Percentiles rank a stretch among this genome's conserved stretches.
These are phyloP conservation scores for Plasmodium ovale DNA, from an alignment of 169 alveolate species.

Conservation along the genomic window DNA sequence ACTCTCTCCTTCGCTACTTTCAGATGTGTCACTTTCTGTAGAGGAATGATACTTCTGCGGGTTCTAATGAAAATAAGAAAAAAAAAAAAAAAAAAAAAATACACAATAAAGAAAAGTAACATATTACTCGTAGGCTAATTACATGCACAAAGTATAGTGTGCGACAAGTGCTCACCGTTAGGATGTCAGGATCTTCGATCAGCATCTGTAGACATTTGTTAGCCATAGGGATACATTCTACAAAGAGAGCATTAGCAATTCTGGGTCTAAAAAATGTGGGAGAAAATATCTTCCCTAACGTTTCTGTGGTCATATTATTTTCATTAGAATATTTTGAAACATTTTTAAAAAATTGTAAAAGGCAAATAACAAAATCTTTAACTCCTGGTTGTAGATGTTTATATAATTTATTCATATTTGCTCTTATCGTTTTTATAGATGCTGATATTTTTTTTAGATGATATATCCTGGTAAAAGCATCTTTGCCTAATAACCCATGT, in stretches of 20 bases:
- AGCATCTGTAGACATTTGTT: slow-evolving; percentile 54
- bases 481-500: slow-evolving; percentile 81
- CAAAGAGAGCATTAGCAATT: slow-evolving; percentile 31
- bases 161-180: slow-evolving; percentile 15
- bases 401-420: slow-evolving; percentile 35
- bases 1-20: neutral
- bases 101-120: neutral
- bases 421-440: slow-evolving; percentile 41
- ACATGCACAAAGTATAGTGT: neutral
- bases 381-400: slow-evolving; percentile 40
- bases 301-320: slow-evolving; percentile 56
- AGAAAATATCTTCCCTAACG: slow-evolving; percentile 43
- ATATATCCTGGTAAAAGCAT: slow-evolving; percentile 45
- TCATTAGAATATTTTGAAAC: slow-evolving; percentile 54
- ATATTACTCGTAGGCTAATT: neutral
- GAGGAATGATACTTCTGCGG: slow-evolving; percentile 29
- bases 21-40: too few relatives aligned
- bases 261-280: slow-evolving; percentile 47
- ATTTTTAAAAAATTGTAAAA: slow-evolving; percentile 52
- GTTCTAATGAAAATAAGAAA: slow-evolving; percentile 14
- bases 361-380: slow-evolving; percentile 38
- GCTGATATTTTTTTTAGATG: slow-evolving; percentile 67
- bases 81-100: neutral
- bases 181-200: slow-evolving; percentile 43
- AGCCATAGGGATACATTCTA: slow-evolving; percentile 51